Base-by-base conservation (phyloP, 805 yeast genomes). In the Dipodascus albidus region DNA sequence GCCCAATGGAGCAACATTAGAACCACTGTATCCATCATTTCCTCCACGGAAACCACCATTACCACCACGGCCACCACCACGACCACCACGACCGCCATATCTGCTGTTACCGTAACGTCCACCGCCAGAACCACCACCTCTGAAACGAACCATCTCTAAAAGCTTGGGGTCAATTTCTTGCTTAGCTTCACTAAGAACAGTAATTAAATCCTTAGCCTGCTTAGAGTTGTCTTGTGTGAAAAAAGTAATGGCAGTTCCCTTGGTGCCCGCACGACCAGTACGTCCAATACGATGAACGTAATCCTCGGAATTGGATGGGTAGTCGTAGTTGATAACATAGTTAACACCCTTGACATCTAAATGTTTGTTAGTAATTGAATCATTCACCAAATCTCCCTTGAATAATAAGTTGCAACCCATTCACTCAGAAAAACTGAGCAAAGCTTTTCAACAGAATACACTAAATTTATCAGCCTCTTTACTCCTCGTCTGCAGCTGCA, bases 261-360 rank as follows among this genome's bases (percentile, higher is more conserved):
- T 77, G 58, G 89, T 83, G 70, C 98, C 98, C 61, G 97, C 99
- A 81, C 99, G 88, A 70, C 99, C 99, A 60, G 99, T 90, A 81
- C 97, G 90, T 72, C 99, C 99, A 67, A 91, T 93, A 76, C 99
- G 83, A 72, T 91, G 99, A 59, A 91, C 97, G 70, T 91, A 91
- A 75, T 93, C 98, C 78, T 93, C 99, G 68, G 90, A 87, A 74
- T 91, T 91, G 72, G 87, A 89, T 67, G 99, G 98, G 90, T 91
- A 91, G 72, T 91, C 98, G 67, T 79, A 88, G 82, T 93, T 93
- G 70, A 93, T 79, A 57, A 93, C 99, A 65, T 76, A 82, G 63
- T 90, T 85, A 69, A 93, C 87, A 71, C 97, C 99, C 78, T 93
- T 93, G 73, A 93, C 99, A 75, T 93, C 99, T 90, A 70, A 53